Evolutionary conservation across 345 rosid genomes (phyloP).

Genomic region (Rhodamnia rubescens): DNA sequence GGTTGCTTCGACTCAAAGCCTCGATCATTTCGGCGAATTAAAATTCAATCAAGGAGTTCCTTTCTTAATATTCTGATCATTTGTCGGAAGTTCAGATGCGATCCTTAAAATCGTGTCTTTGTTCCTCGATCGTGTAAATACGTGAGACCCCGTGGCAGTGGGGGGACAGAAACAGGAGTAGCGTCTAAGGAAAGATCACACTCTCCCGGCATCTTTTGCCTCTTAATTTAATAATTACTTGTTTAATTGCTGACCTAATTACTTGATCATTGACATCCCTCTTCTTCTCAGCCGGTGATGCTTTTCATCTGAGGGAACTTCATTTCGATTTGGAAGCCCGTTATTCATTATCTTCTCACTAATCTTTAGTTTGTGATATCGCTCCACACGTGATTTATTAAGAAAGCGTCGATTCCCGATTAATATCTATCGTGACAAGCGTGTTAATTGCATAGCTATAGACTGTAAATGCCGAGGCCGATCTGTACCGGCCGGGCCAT

Average conservation of each 20-base stretch:
- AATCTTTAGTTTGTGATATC: neutral
- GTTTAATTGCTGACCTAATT: neutral
- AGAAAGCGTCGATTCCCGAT: neutral
- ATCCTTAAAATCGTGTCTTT: neutral
- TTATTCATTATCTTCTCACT: neutral
- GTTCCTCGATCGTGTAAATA: neutral
- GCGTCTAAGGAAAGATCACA: conserved; percentile 1
- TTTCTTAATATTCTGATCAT: neutral
- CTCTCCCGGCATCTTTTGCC: neutral
- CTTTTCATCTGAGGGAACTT: neutral
- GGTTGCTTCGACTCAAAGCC: neutral
- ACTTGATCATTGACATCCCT: neutral
- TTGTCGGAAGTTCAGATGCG: neutral
- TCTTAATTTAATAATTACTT: neutral
- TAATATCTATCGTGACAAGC: neutral
- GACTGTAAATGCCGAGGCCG: neutral
- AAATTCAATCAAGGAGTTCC: neutral
- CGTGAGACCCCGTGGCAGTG: neutral
- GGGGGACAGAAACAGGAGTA: neutral
- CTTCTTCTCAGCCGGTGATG: too few species aligned
- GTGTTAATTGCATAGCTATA: too few species aligned
- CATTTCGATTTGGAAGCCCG: neutral
- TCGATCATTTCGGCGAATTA: neutral
- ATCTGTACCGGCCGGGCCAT: neutral
- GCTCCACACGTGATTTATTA: neutral